Percentiles rank a stretch among this genome's conserved stretches.
phyloP scores from a whole-genome alignment of 2,329 filamentous ascomycete species.

The Colletotrichum sp. region DNA sequence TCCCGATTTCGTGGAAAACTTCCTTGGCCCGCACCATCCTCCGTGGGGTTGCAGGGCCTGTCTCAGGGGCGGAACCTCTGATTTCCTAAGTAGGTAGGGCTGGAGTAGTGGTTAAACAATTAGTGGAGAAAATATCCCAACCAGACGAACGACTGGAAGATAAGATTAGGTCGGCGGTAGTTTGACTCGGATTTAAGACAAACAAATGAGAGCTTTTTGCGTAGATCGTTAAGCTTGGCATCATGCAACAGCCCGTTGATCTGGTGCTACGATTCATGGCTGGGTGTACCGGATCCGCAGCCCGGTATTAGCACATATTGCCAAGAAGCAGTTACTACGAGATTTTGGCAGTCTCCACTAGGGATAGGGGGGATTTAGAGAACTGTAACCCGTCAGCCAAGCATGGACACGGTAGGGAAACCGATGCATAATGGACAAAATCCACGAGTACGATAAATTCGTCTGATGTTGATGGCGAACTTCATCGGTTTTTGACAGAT shows the following conservation, averaged over 20 bases:
- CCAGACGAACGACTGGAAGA: neutral
- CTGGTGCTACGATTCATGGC: neutral
- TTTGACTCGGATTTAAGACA: neutral
- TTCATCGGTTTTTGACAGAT: neutral
- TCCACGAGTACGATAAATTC: neutral
- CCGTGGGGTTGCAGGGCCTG: neutral
- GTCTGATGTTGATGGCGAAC: neutral
- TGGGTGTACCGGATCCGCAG: neutral
- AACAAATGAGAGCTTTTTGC: neutral
- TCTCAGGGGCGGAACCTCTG: neutral
- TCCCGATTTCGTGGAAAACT: neutral
- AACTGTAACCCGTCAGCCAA: neutral
- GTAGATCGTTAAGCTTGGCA: neutral
- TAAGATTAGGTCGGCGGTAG: neutral
- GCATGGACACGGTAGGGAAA: neutral
- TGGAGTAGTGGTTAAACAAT: neutral
- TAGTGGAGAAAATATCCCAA: neutral
- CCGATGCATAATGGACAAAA: neutral
- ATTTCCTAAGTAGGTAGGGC: neutral
- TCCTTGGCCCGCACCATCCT: neutral
- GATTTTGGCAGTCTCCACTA: conserved; percentile 21
- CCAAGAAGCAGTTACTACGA: neutral
- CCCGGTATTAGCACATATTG: neutral
- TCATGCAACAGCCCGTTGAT: neutral
- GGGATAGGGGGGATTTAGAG: conserved; percentile 25